These are phyloP conservation scores for Amyloporia xantha DNA, from an alignment of 768 basidiomycete genomes.

Conservation along the genomic window DNA sequence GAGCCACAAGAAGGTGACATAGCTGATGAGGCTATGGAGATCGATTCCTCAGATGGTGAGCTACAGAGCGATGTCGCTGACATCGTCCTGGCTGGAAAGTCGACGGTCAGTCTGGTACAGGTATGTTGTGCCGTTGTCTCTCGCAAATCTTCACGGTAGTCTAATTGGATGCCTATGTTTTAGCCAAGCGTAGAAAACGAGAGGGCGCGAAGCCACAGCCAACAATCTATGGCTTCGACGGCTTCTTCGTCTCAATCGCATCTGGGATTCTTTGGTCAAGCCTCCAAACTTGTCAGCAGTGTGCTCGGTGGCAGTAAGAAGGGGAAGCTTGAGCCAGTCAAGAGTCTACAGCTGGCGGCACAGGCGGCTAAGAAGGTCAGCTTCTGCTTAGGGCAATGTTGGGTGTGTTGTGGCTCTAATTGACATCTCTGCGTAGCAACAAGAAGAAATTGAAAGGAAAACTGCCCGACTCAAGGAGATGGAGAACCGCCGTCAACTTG, in stretches of 20 bases:
- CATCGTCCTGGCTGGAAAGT: constrained; percentile 31
- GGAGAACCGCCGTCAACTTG: constrained; percentile 73
- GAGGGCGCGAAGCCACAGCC: constrained; percentile 41
- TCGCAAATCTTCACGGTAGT: background rate
- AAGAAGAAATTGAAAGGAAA: constrained; percentile 83
- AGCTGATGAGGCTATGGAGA: constrained; percentile 31
- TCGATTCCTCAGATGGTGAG: constrained; percentile 31
- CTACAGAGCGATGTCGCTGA: constrained; percentile 35
- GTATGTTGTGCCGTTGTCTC: constrained; percentile 6
- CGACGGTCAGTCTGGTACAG: constrained; percentile 30
- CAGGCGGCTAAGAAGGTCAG: constrained; percentile 85
- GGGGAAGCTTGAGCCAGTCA: constrained; percentile 56
- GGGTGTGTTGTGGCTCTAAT: background rate
- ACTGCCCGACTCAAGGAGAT: constrained; percentile 67
- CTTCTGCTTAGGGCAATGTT: constrained; percentile 1
- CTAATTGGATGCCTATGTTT: too few relatives aligned
- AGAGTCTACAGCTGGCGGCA: constrained; percentile 77
- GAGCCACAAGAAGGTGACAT: constrained; percentile 26
- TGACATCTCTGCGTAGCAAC: constrained; percentile 51
- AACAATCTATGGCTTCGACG: constrained; percentile 46
- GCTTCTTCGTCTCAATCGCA: constrained; percentile 34
- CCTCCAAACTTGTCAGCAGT: constrained; percentile 60
- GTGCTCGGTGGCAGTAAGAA: constrained; percentile 69
- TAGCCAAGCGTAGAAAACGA: constrained; percentile 3
- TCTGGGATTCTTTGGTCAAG: constrained; percentile 61